Percentiles rank a stretch among this genome's conserved stretches.
phyloP scores from a whole-genome alignment of 192 early-diverging fungal species.

The Glomus cerebriforme region DNA sequence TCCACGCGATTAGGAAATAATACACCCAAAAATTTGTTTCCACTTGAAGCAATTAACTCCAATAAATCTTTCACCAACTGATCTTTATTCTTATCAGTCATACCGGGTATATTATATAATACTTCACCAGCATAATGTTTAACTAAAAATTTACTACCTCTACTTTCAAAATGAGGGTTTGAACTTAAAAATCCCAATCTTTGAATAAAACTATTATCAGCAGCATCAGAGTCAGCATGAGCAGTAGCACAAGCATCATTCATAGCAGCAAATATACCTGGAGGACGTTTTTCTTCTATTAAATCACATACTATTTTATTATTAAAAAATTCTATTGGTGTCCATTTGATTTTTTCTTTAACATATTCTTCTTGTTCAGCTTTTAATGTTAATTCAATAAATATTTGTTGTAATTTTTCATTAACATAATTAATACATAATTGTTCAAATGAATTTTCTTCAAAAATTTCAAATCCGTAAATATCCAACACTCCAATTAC shows the following conservation, averaged over 20 bases:
- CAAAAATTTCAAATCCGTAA: slow-evolving; percentile 97
- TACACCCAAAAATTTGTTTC: slow-evolving; percentile 71
- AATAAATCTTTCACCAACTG: slow-evolving; percentile 92
- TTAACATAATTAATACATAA: slow-evolving; percentile 99
- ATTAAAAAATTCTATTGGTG: slow-evolving; percentile 99
- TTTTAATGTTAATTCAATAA: slow-evolving; percentile 98
- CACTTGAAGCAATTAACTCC: slow-evolving; percentile 77
- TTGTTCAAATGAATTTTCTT: slow-evolving; percentile 98
- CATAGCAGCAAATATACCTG: slow-evolving; percentile 89
- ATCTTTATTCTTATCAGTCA: slow-evolving; percentile 99
- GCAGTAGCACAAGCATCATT: slow-evolving; percentile 98
- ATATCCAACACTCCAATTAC: slow-evolving; percentile 96
- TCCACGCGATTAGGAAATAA: slow-evolving; percentile 94
- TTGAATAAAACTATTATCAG: slow-evolving; percentile 74
- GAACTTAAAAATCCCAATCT: slow-evolving; percentile 63
- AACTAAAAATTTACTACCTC: slow-evolving; percentile 74
- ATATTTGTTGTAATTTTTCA: slow-evolving; percentile 97
- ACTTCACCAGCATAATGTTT: slow-evolving; percentile 98
- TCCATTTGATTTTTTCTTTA: slow-evolving; percentile 95
- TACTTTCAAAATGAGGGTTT: slow-evolving; percentile 76
- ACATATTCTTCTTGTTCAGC: slow-evolving; percentile 99
- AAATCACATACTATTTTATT: slow-evolving; percentile 99
- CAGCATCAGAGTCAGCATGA: slow-evolving; percentile 85
- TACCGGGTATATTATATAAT: slow-evolving; percentile 85
- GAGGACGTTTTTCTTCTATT: slow-evolving; percentile 95